phyloP scores from a whole-genome alignment of 164 flowering plant species.

The Chimonanthus praecox region DNA sequence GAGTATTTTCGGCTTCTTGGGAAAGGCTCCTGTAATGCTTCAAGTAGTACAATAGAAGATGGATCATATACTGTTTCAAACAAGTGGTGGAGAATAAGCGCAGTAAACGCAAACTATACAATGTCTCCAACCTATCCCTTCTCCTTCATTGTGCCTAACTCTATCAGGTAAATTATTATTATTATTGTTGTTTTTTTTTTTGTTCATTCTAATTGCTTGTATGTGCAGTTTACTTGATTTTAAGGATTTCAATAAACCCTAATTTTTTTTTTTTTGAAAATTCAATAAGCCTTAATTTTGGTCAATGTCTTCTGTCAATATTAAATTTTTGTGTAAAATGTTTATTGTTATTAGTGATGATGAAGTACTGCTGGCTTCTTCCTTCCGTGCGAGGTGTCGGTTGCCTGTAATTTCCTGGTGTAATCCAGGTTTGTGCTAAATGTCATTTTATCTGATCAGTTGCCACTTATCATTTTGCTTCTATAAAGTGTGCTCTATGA shows the following conservation, averaged over 20 bases:
- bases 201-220: neutral
- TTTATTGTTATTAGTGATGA: conserved; percentile 39
- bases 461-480: neutral
- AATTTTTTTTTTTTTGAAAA: too few relatives aligned
- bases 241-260: too few relatives aligned
- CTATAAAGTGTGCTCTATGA: neutral
- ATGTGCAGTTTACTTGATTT: too few relatives aligned
- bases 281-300: neutral
- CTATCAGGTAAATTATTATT: conserved; percentile 46
- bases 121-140: conserved; percentile 89
- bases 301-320: neutral
- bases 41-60: conserved; percentile 51
- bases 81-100: conserved; percentile 84
- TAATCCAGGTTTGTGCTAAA: conserved; percentile 50
- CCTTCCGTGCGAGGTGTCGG: conserved; percentile 84
- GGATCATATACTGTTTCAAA: conserved; percentile 62
- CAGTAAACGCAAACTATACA: conserved; percentile 63
- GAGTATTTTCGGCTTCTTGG: conserved; percentile 93
- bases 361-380: conserved; percentile 72
- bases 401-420: conserved; percentile 96
- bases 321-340: neutral
- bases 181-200: neutral
- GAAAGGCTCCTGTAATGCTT: conserved; percentile 36
- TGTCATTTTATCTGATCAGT: conserved; percentile 7
- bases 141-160: conserved; percentile 79